Evolutionary conservation across 768 basidiomycete species (phyloP), one percentile per base, ranked within the genome.

Genomic region (Kwoniella heveanensis): DNA sequence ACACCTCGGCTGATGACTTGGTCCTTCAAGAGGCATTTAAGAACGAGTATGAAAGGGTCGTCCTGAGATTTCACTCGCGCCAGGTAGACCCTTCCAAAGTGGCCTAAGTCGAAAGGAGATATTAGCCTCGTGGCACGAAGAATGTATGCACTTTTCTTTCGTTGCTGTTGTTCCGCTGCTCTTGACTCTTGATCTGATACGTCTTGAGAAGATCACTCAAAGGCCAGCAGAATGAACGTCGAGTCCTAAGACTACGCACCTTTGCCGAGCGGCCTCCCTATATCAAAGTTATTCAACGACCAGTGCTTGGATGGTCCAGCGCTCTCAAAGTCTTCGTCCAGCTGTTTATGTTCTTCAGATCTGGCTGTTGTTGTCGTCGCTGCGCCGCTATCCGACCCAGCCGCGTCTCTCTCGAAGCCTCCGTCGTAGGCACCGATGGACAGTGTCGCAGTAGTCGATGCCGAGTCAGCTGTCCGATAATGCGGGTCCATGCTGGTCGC

Each of bases 21-120:
- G 58, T 90, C 90, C 83, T 98, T 99, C 84, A 91, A 92, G 58
- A 98, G 84, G 65, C 91, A 93, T 82, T 98, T 98, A 81, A 98
- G 87, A 2, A 94, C 94, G 74, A 98, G 86, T 77, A 97, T 94
- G 83, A 90, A 98, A 1, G 70, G 64, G 63, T 88, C 86, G 1
- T 91, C 90, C 61, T 87, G 84, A 63, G 83, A 78, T 79, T 92
- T 93, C 19, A 93, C 95, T 57, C 94, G 87, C 47, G 96, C 92
- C 88, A 98, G 94, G 83, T 99, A 98, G 26, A 99, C 96, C 7
- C 90, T 90, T 0, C 96, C 96, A 70, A 98, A 99, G 82, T 98
- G 97, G 46, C 96, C 96, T 80, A n/a, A n/a, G n/a, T n/a, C n/a
- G n/a, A n/a, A n/a, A n/a, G n/a, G n/a, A n/a, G n/a, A n/a, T n/a